Conservation (phyloP, 1,284 basidiomycete genomes). For the Sanghuangporus weigelae region DNA sequence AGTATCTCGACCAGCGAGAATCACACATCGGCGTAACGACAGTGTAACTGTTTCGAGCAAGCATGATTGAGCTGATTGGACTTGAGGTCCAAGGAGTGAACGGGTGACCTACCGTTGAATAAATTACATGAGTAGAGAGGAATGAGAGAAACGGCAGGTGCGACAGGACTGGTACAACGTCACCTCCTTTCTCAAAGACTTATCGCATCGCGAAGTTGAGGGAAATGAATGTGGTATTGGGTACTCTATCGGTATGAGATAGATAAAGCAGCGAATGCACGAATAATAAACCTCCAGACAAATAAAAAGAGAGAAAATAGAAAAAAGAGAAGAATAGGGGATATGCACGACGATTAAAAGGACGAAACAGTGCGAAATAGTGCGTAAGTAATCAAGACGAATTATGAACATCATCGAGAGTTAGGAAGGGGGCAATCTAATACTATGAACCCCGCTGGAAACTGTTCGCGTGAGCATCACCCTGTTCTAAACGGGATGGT, state of each 20-base stretch:
- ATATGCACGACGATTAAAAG: not conserved
- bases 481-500: slow-evolving; percentile 19
- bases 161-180: not conserved
- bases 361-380: not conserved
- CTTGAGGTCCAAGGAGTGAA: not conserved
- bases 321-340: not conserved
- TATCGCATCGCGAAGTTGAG: not conserved
- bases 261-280: not conserved
- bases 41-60: too few species aligned
- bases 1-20: too few species aligned
- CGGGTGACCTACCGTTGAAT: not conserved
- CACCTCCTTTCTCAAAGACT: not conserved
- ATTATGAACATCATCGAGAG: not conserved
- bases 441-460: not conserved
- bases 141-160: not conserved
- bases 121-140: not conserved
- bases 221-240: slow-evolving; percentile 1
- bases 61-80: too few species aligned
- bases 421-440: not conserved
- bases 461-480: not conserved
- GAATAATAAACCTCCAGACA: not conserved
- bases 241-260: slow-evolving; percentile 3
- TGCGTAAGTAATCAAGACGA: not conserved
- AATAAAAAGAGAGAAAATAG: not conserved
- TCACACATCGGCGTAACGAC: too few species aligned